A percentile compares a stretch with the other conserved stretches of the same genome.
Evolutionary conservation across 495 filamentous ascomycete species (phyloP).

Genomic region (Staphylotrichum tortipilum): DNA sequence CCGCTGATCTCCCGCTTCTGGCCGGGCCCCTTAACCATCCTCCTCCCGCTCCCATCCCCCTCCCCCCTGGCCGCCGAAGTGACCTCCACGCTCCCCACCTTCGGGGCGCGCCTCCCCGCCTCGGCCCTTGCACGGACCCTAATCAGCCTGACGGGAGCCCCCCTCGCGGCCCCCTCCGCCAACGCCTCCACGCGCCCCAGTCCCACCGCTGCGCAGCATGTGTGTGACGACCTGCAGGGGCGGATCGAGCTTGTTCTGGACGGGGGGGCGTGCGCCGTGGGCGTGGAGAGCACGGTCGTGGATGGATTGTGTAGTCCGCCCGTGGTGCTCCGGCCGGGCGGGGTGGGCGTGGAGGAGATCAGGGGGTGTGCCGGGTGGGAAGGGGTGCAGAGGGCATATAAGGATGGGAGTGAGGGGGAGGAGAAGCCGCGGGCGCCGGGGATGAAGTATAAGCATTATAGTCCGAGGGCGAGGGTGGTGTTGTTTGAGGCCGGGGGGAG

Average conservation of each 20-base stretch:
- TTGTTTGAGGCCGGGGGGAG: slow-evolving; percentile 55
- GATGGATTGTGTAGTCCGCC: slow-evolving; percentile 79
- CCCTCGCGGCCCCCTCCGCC: slow-evolving; percentile 88
- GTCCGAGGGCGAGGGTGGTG: slow-evolving; percentile 78
- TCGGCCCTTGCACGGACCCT: slow-evolving; percentile 76
- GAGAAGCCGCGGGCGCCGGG: slow-evolving; percentile 73
- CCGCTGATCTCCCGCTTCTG: slow-evolving; percentile 78
- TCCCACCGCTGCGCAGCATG: slow-evolving; percentile 82
- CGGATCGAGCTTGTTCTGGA: slow-evolving; percentile 87
- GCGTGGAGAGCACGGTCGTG: slow-evolving; percentile 94
- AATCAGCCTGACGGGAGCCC: slow-evolving; percentile 64
- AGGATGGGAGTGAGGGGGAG: slow-evolving; percentile 41
- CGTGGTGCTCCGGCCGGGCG: slow-evolving; percentile 75
- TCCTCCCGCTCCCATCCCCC: slow-evolving; percentile 65
- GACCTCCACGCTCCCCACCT: slow-evolving; percentile 71
- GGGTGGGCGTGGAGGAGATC: slow-evolving; percentile 80
- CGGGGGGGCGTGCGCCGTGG: slow-evolving; percentile 75
- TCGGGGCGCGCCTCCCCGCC: slow-evolving; percentile 84
- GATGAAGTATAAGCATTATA: slow-evolving; percentile 99
- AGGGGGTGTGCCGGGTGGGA: slow-evolving; percentile 69
- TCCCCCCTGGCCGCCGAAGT: slow-evolving; percentile 79
- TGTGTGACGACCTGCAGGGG: slow-evolving; percentile 72
- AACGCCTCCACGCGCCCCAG: slow-evolving; percentile 90
- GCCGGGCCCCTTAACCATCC: slow-evolving; percentile 90
- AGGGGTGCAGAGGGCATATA: slow-evolving; percentile 62